A percentile compares a stretch with the other conserved stretches of the same genome.
phyloP scores from a whole-genome alignment of 306 rosid genomes.

The Albizia julibrissin region DNA sequence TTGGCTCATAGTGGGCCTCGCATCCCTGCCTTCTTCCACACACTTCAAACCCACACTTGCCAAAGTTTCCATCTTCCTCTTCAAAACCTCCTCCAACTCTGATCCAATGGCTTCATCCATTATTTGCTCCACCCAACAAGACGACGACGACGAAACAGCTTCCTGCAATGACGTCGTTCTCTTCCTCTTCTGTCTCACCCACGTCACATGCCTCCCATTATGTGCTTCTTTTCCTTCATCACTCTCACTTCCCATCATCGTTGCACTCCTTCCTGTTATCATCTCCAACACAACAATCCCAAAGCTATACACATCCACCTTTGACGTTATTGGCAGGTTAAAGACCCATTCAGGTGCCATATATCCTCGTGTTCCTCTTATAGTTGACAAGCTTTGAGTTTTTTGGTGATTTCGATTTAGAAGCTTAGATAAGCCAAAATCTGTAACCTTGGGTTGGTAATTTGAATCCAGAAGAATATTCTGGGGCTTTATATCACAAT shows the following conservation, averaged over 20 bases:
- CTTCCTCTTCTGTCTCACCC: slow-evolving; percentile 46
- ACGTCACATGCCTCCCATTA: slow-evolving; percentile 34
- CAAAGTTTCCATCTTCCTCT: slow-evolving; percentile 35
- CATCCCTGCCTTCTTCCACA: slow-evolving; percentile 44
- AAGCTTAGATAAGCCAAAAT: slow-evolving; percentile 37
- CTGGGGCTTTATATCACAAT: not conserved
- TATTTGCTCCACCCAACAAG: not conserved
- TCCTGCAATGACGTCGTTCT: not conserved
- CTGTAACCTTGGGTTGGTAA: slow-evolving; percentile 38
- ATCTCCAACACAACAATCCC: slow-evolving; percentile 46
- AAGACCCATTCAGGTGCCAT: slow-evolving; percentile 35
- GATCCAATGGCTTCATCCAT: not conserved
- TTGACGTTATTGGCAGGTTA: slow-evolving; percentile 49
- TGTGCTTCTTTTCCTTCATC: slow-evolving; percentile 3
- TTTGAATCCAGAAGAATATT: slow-evolving; percentile 20
- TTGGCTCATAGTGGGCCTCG: slow-evolving; percentile 57
- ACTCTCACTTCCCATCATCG: not conserved
- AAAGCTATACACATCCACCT: slow-evolving; percentile 54
- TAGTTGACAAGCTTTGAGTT: slow-evolving; percentile 36
- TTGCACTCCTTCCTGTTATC: slow-evolving; percentile 38
- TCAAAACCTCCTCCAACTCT: not conserved
- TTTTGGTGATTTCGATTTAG: slow-evolving; percentile 21
- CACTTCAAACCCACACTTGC: slow-evolving; percentile 44
- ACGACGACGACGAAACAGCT: too few relatives aligned
- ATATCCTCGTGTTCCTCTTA: slow-evolving; percentile 63